These are phyloP conservation scores for Colletotrichum sp. DNA, from an alignment of 2,329 filamentous ascomycete genomes.

Conservation along the genomic window DNA sequence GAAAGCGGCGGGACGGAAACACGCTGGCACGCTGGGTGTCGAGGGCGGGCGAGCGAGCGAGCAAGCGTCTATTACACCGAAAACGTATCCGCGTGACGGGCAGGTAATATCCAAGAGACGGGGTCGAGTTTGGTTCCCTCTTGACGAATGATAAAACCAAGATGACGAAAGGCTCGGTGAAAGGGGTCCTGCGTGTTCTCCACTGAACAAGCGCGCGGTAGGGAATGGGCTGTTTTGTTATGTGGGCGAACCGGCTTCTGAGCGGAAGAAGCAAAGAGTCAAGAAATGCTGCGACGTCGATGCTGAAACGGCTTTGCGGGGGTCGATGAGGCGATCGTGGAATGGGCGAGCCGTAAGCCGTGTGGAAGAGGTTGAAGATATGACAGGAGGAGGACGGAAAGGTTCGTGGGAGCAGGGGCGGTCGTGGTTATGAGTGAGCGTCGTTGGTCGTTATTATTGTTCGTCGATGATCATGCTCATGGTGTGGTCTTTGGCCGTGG, in stretches of 20 bases:
- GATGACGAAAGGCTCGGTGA: not conserved
- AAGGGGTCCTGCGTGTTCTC: not conserved
- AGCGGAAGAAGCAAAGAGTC: not conserved
- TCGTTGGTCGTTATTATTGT: not conserved
- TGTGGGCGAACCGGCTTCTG: not conserved
- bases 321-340: not conserved
- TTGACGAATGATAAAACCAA: not conserved
- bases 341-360: not conserved
- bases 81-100: not conserved
- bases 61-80: not conserved
- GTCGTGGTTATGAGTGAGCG: not conserved
- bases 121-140: not conserved
- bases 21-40: not conserved
- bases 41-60: not conserved
- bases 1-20: not conserved
- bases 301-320: slow-evolving; percentile 5
- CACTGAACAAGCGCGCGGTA: slow-evolving; percentile 22
- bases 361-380: not conserved
- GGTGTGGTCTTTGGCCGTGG: not conserved
- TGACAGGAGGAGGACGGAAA: not conserved
- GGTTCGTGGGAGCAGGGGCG: not conserved
- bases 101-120: not conserved
- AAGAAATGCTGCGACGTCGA: not conserved
- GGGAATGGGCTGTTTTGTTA: not conserved
- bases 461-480: not conserved